These are phyloP conservation scores for Salix suchowensis DNA, from an alignment of 345 rosid genomes.

Conservation along the genomic window DNA sequence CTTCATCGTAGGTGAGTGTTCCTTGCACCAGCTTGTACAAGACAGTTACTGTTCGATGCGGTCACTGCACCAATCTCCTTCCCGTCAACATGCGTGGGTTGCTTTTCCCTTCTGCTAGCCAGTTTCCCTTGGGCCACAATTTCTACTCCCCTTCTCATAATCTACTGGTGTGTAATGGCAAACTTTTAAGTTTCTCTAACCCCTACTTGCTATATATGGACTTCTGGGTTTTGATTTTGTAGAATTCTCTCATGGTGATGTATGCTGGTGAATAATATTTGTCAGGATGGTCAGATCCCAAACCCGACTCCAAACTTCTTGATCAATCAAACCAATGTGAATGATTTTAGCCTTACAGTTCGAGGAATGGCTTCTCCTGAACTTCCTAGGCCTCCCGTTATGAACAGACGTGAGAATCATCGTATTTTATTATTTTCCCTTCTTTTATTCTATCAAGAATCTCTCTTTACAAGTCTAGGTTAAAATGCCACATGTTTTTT, in stretches of 20 bases:
- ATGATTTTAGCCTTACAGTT: constrained; percentile 49
- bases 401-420: constrained; percentile 72
- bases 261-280: background rate
- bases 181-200: background rate
- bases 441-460: constrained; percentile 1
- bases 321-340: constrained; percentile 18
- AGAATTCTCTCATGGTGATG: background rate
- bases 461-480: background rate
- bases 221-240: background rate
- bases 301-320: constrained; percentile 29
- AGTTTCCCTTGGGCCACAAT: constrained; percentile 64
- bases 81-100: constrained; percentile 77
- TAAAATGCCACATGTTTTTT: background rate
- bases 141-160: constrained; percentile 67
- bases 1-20: constrained; percentile 69
- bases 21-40: constrained; percentile 94
- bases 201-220: background rate
- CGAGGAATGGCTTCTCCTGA: constrained; percentile 52
- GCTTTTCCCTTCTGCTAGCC: constrained; percentile 65
- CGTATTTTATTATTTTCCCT: background rate
- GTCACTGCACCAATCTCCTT: constrained; percentile 91
- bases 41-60: constrained; percentile 94
- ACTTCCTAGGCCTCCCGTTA: constrained; percentile 63
- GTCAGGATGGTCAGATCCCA: constrained; percentile 73
- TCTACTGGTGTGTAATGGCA: constrained; percentile 41